phyloP scores from a whole-genome alignment of 352 stramenopile genomes.

The Phytophthora megakarya region DNA sequence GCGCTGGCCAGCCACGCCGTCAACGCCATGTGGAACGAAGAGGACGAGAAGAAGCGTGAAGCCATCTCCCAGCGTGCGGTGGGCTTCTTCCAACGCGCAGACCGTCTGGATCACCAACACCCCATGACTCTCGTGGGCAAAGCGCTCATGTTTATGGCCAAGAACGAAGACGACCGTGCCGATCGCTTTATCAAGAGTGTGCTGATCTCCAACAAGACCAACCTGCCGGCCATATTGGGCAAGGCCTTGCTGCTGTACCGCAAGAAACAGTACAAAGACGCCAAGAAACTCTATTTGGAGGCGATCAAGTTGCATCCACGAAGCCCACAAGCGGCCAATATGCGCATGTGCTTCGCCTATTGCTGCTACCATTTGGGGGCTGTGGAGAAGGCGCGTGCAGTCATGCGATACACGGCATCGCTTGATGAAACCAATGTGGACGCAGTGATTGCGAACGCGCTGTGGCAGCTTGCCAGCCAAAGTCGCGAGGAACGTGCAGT shows the following conservation, averaged over 20 bases:
- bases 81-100: constrained; percentile 85
- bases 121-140: constrained; percentile 91
- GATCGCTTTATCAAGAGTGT: constrained; percentile 93
- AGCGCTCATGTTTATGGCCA: constrained; percentile 93
- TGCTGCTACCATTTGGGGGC: constrained; percentile 95
- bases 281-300: constrained; percentile 93
- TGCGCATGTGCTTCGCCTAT: constrained; percentile 96
- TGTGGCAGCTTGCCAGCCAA: constrained; percentile 91
- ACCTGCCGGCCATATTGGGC: constrained; percentile 86
- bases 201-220: constrained; percentile 88
- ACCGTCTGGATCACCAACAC: constrained; percentile 90
- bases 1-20: constrained; percentile 83
- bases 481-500: constrained; percentile 71
- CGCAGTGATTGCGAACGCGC: constrained; percentile 92
- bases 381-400: constrained; percentile 81
- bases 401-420: constrained; percentile 86
- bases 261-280: constrained; percentile 88
- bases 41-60: constrained; percentile 89
- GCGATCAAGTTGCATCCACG: constrained; percentile 94
- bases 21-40: constrained; percentile 90
- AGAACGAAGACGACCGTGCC: constrained; percentile 90
- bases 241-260: constrained; percentile 88
- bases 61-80: constrained; percentile 80
- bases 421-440: constrained; percentile 94
- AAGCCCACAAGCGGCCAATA: constrained; percentile 88